Evolutionary conservation across 257 asterid species (phyloP).

Genomic region (Jacaranda mimosifolia): DNA sequence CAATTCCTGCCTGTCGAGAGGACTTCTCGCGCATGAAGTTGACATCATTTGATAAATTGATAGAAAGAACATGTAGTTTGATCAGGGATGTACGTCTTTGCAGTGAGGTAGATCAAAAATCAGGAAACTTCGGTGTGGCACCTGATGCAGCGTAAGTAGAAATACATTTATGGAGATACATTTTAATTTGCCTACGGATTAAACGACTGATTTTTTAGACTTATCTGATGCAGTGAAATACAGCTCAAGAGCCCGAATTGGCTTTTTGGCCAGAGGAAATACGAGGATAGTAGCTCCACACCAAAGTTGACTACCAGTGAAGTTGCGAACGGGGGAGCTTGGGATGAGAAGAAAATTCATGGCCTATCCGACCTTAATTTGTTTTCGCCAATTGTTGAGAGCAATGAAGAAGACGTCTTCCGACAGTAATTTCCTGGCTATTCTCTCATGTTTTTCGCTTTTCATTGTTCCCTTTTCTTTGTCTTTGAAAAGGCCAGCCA

Average conservation of each 20-base stretch:
- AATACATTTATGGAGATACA: not conserved
- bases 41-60: constrained; percentile 88
- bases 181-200: not conserved
- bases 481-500: not conserved
- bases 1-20: constrained; percentile 89
- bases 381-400: constrained; percentile 67
- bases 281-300: constrained; percentile 65
- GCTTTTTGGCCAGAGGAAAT: constrained; percentile 96
- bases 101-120: constrained; percentile 80
- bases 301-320: constrained; percentile 59
- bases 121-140: constrained; percentile 92
- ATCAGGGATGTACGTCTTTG: constrained; percentile 89
- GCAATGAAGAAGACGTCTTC: constrained; percentile 85
- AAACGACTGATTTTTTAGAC: constrained; percentile 19
- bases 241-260: constrained; percentile 98
- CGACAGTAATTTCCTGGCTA: constrained; percentile 61
- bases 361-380: constrained; percentile 69
- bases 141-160: constrained; percentile 97
- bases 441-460: constrained; percentile 19
- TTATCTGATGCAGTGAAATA: constrained; percentile 71
- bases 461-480: not conserved
- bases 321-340: constrained; percentile 53
- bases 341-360: constrained; percentile 58
- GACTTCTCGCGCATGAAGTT: constrained; percentile 88
- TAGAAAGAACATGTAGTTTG: constrained; percentile 87